Base-by-base conservation (phyloP, 148 eudicot species). In the Cornus florida region DNA sequence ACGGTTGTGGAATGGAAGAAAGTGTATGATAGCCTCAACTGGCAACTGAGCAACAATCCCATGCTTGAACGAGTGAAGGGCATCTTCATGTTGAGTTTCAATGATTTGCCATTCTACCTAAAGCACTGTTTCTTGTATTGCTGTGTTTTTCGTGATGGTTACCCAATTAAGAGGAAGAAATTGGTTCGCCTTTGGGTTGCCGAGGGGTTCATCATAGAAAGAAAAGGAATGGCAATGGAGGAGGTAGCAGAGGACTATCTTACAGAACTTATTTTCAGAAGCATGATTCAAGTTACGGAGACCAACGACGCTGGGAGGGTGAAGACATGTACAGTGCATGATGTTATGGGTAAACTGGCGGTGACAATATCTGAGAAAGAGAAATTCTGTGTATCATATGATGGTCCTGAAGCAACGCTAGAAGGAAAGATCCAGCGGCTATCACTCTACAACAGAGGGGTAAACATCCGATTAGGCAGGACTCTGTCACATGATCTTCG, bases 101-200 rank as follows among this genome's bases (percentile, higher is more conserved):
- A 77, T 70, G 86, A 84, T 75, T 68, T 84, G 62, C 84, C 83
- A 11, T 84, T 68, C 82, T 77, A 77, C 73, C 72, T 84, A 60
- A 84, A 84, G 75, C 77, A 77, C 14, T 84, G 86, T 70, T 84
- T 84, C 79, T 74, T 84, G 73, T 84, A 84, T 75, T 84, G 86
- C 41, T 84, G 86, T 78, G 81, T 70, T 78, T 84, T 84, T 24
- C 86, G 65, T 28, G 79, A 77, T 53, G 84, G 82, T 2, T 74
- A 81, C 65, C 76, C 50, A 22, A 81, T 84, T 20, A 81, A 81
- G 67, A 74, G 83, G 46, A 81, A 81, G 78, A 84, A 81, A 66
- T 73, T 84, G n/a, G 78, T 84, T 69, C 75, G 86, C 38, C 83
- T 84, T 50, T 84, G 86, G 86, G 78, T 84, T 35, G 84, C 86